These are phyloP conservation scores for Lactarius indigo DNA, from an alignment of 768 basidiomycete genomes.

Conservation along the genomic window DNA sequence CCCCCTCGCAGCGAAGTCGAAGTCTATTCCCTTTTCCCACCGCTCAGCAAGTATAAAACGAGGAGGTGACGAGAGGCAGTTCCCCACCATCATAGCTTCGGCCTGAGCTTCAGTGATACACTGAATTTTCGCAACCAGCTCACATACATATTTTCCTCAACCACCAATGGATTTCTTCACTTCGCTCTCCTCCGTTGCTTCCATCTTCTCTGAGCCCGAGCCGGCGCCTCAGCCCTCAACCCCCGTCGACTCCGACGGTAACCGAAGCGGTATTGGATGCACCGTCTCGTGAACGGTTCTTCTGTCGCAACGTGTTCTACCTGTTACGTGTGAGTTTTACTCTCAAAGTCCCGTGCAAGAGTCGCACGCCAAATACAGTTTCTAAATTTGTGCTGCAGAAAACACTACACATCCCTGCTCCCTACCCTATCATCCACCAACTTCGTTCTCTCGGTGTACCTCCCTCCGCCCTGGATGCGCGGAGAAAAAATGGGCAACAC, in stretches of 20 bases:
- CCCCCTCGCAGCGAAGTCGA: too few species aligned
- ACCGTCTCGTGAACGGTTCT: background rate
- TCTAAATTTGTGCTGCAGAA: background rate
- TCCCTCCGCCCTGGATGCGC: background rate
- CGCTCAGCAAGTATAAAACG: background rate
- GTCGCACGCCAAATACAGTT: background rate
- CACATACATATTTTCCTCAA: background rate
- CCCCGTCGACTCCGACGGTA: background rate
- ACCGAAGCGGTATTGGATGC: background rate
- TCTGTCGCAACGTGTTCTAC: background rate
- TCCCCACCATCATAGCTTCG: background rate
- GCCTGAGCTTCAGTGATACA: background rate
- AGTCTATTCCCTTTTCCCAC: background rate
- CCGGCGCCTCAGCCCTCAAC: background rate
- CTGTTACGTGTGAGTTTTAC: background rate
- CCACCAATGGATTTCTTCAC: constrained; percentile 1
- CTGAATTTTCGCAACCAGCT: background rate
- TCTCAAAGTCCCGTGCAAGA: background rate
- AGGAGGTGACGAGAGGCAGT: background rate
- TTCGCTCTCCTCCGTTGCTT: background rate
- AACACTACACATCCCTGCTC: background rate
- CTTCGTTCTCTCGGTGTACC: background rate
- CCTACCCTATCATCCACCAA: background rate
- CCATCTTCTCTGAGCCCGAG: constrained; percentile 1
- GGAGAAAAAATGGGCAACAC: background rate